Evolutionary conservation across 352 stramenopile genomes (phyloP), one percentile per base, ranked within the genome.

Genomic region (Globisporangium cylindrosporum): DNA sequence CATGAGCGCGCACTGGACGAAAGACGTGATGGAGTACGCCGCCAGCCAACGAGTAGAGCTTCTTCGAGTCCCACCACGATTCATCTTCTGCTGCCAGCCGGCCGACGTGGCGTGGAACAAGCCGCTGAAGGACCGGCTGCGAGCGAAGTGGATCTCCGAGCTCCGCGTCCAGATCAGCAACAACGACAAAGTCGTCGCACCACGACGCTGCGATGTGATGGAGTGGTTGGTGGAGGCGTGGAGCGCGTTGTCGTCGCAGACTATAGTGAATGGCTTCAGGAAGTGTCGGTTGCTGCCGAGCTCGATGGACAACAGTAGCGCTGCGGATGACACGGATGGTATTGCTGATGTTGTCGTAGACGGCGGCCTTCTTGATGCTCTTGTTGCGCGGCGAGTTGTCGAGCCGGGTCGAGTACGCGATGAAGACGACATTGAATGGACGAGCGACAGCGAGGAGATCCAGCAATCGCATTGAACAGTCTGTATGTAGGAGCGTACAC

Each of bases 1-100:
- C 51, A 57, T 57, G 24, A 57, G 51, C 24, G 22, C 51, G 51
- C 51, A 57, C 51, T 57, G 51, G 14, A 57, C 51, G 51, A 57
- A 34, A 32, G 22, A 32, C n/a, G 51, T 34, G 22, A 32, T n/a
- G 22, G 22, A 57, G 46, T 36, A 32, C 51, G 24, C 51, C 4
- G 9, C 51, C 22, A 57, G 8, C 22, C 24, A 57, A 1, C n/a
- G 51, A 57, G 9, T 34, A 6, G 22, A 57, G 51, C 51, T 57
- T 34, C 24, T 57, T 20, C 24, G 51, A 20, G 24, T 57, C 51
- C 51, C 51, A 8, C 24, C 24, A 34, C 10, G 51, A 20, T 57
- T 57, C 51, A 36, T 3, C 3, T 57, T 57, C 22, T 57, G 51
- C 51, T 57, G 24, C 9, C 51, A 57, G 14, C 24, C 51, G 9